These are phyloP conservation scores for Mrakia hoshinonis DNA, from an alignment of 768 basidiomycete species.

Conservation along the genomic window DNA sequence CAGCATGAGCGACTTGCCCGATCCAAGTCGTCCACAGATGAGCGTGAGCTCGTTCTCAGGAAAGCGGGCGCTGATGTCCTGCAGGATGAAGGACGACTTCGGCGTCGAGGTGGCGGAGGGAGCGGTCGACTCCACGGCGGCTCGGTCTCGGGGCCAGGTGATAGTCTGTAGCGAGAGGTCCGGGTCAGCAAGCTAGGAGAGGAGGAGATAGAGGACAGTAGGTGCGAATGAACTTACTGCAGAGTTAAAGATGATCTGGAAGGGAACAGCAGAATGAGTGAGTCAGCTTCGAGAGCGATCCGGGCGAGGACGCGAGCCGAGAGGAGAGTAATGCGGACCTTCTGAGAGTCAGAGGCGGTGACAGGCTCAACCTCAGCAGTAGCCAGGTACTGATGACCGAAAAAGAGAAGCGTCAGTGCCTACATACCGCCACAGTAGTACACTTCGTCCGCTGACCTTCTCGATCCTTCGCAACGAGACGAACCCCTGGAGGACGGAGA, in stretches of 20 bases:
- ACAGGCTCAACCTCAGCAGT: slow-evolving; percentile 62
- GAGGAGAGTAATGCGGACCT: slow-evolving; percentile 52
- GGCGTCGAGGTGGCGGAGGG: slow-evolving; percentile 64
- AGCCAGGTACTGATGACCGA: slow-evolving; percentile 55
- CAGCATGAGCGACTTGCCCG: slow-evolving; percentile 76
- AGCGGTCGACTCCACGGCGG: slow-evolving; percentile 32
- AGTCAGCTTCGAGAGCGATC: slow-evolving; percentile 29
- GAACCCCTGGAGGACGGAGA: slow-evolving; percentile 60
- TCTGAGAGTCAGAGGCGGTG: slow-evolving; percentile 51
- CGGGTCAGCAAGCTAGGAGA: neutral
- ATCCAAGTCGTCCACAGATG: slow-evolving; percentile 77
- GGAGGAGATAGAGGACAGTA: neutral
- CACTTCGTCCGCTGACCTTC: slow-evolving; percentile 38
- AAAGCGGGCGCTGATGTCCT: slow-evolving; percentile 68
- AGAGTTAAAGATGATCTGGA: slow-evolving; percentile 49
- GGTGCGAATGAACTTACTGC: slow-evolving; percentile 46
- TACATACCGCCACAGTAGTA: too few relatives aligned
- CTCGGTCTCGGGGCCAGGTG: slow-evolving; percentile 79
- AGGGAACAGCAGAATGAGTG: neutral
- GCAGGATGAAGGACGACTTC: slow-evolving; percentile 61
- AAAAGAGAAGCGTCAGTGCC: neutral
- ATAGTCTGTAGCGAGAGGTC: slow-evolving; percentile 46
- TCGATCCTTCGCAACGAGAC: slow-evolving; percentile 90
- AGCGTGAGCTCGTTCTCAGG: slow-evolving; percentile 74
- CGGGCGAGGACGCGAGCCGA: too few relatives aligned